These are phyloP conservation scores for Xylaria sp. DNA, from an alignment of 2,329 filamentous ascomycete genomes.

Conservation along the genomic window DNA sequence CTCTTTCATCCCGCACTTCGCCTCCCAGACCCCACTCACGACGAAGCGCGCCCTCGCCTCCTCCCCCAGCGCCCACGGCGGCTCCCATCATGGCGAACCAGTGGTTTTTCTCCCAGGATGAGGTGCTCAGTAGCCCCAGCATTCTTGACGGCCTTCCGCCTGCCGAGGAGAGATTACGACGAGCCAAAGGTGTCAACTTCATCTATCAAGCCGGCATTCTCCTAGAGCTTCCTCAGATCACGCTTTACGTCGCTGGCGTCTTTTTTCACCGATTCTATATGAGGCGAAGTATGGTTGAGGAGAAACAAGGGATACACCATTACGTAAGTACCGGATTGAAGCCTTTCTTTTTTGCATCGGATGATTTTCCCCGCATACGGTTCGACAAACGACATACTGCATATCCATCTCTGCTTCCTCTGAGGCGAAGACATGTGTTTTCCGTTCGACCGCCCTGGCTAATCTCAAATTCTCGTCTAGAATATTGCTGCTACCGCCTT, in stretches of 20 bases:
- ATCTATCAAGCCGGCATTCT: conserved; percentile 94
- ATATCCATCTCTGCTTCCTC: neutral
- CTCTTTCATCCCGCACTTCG: conserved; percentile 65
- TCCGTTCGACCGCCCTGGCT: conserved; percentile 23
- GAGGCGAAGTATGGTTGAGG: conserved; percentile 82
- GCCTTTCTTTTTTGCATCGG: neutral
- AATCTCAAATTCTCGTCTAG: conserved; percentile 53
- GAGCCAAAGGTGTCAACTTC: conserved; percentile 95
- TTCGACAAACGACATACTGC: neutral
- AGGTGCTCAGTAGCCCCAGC: conserved; percentile 84
- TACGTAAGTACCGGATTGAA: conserved; percentile 70
- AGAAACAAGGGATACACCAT: conserved; percentile 84
- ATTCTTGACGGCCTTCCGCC: conserved; percentile 82
- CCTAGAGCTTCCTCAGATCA: conserved; percentile 91
- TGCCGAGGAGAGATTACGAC: conserved; percentile 80
- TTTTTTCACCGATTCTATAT: conserved; percentile 98
- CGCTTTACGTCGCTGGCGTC: conserved; percentile 88
- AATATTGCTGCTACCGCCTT: conserved; percentile 89
- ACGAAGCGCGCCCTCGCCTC: conserved; percentile 58
- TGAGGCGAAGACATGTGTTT: neutral
- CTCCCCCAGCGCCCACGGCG: conserved; percentile 54
- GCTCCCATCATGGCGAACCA: conserved; percentile 64
- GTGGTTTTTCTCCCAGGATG: conserved; percentile 90
- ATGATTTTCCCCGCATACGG: neutral
- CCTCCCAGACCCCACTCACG: conserved; percentile 58